Evolutionary conservation across 805 yeast genomes (phyloP).

Genomic region (Sugiyamaella lignohabitans): DNA sequence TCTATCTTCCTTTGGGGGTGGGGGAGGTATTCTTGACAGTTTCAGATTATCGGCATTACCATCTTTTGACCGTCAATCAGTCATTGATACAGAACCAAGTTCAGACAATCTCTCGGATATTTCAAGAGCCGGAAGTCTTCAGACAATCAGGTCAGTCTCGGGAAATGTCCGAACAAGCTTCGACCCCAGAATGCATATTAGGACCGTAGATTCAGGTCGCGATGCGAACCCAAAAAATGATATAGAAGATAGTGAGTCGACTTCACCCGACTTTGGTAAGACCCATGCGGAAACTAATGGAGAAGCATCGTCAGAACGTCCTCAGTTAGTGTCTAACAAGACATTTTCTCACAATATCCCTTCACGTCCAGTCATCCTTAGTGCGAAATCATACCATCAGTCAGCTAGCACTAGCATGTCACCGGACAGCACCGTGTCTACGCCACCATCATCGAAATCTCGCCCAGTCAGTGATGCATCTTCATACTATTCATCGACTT

Average conservation of each 20-base stretch:
- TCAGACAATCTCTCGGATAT: neutral
- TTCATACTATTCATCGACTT: neutral
- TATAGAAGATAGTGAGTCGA: neutral
- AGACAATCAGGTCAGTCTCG: neutral
- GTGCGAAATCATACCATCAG: too few relatives aligned
- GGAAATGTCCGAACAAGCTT: neutral
- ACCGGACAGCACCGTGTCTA: too few relatives aligned
- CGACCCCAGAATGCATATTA: neutral
- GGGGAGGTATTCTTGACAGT: conserved; percentile 23
- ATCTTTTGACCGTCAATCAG: conserved; percentile 1
- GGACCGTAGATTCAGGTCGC: neutral
- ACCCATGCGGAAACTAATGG: neutral
- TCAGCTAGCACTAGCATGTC: too few relatives aligned
- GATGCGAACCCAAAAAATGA: neutral
- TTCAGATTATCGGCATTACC: conserved; percentile 22
- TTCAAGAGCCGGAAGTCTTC: neutral
- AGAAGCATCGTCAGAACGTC: neutral
- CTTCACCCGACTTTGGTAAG: neutral
- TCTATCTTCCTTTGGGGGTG: conserved; percentile 11
- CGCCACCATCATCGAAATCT: neutral
- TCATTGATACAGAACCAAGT: neutral
- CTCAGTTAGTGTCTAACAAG: neutral
- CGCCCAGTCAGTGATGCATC: conserved; percentile 2
- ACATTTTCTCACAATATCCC: too few relatives aligned
- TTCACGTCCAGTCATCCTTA: too few relatives aligned